Evolutionary conservation across 1,284 basidiomycete genomes (phyloP).

Genomic region (Ceratobasidium sp.): DNA sequence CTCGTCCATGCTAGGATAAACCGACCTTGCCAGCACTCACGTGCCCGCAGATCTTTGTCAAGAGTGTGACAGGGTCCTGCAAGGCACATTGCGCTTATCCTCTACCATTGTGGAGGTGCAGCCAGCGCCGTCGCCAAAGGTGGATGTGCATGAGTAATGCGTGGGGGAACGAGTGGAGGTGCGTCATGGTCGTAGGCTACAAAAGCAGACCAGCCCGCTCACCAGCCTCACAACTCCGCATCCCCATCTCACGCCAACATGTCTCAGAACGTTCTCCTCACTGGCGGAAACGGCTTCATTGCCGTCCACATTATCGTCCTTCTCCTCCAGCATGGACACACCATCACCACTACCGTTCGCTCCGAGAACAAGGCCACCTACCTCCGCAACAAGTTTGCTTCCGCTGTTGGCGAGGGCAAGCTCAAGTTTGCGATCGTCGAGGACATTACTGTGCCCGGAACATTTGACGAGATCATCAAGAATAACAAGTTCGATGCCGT

Average conservation of each 20-base stretch:
- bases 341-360: conserved; percentile 52
- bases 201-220: no score
- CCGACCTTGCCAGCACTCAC: no score
- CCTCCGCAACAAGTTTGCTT: conserved; percentile 18
- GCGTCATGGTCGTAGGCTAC: no score
- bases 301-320: conserved; percentile 51
- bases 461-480: conserved; percentile 22
- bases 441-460: conserved; percentile 23
- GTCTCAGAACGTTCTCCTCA: conserved; percentile 49
- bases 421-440: conserved; percentile 25
- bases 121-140: no score
- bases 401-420: not conserved
- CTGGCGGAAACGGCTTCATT: conserved; percentile 55
- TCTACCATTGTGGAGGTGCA: no score
- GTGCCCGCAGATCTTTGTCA: no score
- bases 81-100: no score
- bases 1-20: no score
- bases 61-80: no score
- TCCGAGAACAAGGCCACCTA: conserved; percentile 12
- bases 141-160: no score
- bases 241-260: not conserved
- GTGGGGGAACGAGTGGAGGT: no score
- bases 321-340: conserved; percentile 48
- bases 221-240: no score
- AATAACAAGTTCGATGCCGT: conserved; percentile 24